phyloP scores from a whole-genome alignment of 164 flowering plant genomes.

The Liquidambar formosana region DNA sequence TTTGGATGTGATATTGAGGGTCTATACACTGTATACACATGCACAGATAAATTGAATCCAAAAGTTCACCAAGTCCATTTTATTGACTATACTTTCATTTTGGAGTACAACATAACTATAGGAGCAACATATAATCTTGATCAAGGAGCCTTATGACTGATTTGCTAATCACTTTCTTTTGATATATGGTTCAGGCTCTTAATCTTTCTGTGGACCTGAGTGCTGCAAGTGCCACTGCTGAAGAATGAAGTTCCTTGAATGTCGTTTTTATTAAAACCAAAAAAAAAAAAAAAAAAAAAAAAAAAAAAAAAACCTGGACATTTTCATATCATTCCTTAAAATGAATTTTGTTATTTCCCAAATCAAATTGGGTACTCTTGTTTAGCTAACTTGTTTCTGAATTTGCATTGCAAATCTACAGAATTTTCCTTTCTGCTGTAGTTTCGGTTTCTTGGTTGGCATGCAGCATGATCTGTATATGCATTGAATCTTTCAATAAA shows the following conservation, averaged over 20 bases:
- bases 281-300: too few relatives aligned
- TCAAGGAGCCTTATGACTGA: neutral
- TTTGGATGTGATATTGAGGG: neutral
- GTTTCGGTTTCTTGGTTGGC: neutral
- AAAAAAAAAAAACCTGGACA: too few relatives aligned
- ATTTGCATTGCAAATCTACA: neutral
- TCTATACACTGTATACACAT: too few relatives aligned
- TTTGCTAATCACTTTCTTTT: neutral
- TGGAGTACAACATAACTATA: neutral
- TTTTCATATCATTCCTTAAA: neutral
- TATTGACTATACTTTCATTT: neutral
- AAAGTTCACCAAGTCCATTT: neutral
- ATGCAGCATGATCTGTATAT: neutral
- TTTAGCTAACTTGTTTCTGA: neutral
- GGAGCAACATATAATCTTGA: neutral
- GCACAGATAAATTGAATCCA: too few relatives aligned
- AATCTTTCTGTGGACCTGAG: constrained; percentile 83
- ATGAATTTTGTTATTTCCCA: neutral
- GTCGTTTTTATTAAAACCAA: too few relatives aligned
- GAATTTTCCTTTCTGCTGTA: neutral
- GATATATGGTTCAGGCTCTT: constrained; percentile 41
- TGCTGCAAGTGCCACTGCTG: constrained; percentile 78
- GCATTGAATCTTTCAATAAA: neutral
- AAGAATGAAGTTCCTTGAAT: constrained; percentile 29
- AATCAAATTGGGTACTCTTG: neutral